phyloP scores from a whole-genome alignment of 164 flowering plant species.

The Vitis cinerea region DNA sequence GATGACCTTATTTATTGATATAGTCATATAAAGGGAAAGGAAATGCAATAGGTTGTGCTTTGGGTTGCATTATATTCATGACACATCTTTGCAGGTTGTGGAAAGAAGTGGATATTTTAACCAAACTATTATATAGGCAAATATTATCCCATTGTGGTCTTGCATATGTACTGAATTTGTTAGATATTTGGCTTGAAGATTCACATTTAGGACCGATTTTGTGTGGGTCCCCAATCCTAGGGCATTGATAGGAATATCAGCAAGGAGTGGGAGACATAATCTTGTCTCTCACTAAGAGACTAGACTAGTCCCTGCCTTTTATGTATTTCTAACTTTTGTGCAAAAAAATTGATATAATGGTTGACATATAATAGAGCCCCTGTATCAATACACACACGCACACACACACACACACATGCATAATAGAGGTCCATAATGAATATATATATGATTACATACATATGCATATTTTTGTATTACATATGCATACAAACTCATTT shows the following conservation, averaged over 20 bases:
- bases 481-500: too few relatives aligned
- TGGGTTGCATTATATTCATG: not conserved
- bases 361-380: too few relatives aligned
- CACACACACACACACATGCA: too few relatives aligned
- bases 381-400: not conserved
- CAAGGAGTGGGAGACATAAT: not conserved
- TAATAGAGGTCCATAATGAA: too few relatives aligned
- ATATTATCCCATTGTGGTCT: not conserved
- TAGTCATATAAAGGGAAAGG: not conserved
- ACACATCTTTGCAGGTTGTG: not conserved
- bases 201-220: not conserved
- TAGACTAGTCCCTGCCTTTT: not conserved
- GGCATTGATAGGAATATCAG: not conserved
- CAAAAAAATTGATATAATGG: not conserved
- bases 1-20: not conserved
- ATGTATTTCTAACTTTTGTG: not conserved
- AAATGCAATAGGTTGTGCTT: not conserved
- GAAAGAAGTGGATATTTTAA: slow-evolving; percentile 1
- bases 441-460: too few relatives aligned
- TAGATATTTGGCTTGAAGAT: not conserved
- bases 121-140: not conserved
- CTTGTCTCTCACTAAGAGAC: not conserved
- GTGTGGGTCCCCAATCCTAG: not conserved
- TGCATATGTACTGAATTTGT: not conserved
- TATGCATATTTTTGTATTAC: too few relatives aligned